A percentile compares a stretch with the other conserved stretches of the same genome.
phyloP scores from a whole-genome alignment of 306 rosid species.

The Crotalaria pallida region DNA sequence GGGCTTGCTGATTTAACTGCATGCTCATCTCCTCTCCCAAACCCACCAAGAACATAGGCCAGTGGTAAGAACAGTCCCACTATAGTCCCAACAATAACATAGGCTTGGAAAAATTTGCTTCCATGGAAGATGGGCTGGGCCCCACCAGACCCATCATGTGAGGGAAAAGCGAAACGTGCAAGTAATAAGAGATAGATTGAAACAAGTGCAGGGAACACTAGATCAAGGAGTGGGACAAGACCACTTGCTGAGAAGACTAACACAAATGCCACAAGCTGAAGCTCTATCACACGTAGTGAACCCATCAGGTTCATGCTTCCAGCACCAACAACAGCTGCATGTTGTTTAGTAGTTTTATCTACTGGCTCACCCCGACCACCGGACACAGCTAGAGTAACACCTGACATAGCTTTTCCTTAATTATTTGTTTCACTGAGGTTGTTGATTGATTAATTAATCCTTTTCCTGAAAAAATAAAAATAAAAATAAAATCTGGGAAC shows the following conservation, averaged over 20 bases:
- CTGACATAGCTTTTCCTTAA: constrained; percentile 38
- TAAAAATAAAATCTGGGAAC: not conserved
- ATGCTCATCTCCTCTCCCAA: constrained; percentile 69
- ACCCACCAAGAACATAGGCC: constrained; percentile 76
- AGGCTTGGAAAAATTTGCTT: constrained; percentile 35
- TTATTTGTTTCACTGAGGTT: not conserved
- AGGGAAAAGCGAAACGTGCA: constrained; percentile 60
- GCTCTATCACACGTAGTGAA: constrained; percentile 67
- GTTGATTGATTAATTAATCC: not conserved
- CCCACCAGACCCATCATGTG: not conserved
- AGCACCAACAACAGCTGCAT: not conserved
- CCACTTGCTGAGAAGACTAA: constrained; percentile 85
- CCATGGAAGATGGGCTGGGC: constrained; percentile 41
- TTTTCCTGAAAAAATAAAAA: no score
- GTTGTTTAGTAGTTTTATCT: no score
- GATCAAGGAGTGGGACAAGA: constrained; percentile 65
- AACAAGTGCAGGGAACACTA: constrained; percentile 54
- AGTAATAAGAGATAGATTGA: constrained; percentile 51
- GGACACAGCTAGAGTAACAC: constrained; percentile 53
- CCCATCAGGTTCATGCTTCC: constrained; percentile 62
- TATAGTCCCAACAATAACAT: constrained; percentile 56
- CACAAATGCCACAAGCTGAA: constrained; percentile 75
- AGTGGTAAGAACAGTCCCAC: constrained; percentile 73
- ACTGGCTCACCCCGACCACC: constrained; percentile 30
- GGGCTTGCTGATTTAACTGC: constrained; percentile 67